phyloP scores from a whole-genome alignment of 768 basidiomycete genomes.

The Phlebiopsis flavidoalba region DNA sequence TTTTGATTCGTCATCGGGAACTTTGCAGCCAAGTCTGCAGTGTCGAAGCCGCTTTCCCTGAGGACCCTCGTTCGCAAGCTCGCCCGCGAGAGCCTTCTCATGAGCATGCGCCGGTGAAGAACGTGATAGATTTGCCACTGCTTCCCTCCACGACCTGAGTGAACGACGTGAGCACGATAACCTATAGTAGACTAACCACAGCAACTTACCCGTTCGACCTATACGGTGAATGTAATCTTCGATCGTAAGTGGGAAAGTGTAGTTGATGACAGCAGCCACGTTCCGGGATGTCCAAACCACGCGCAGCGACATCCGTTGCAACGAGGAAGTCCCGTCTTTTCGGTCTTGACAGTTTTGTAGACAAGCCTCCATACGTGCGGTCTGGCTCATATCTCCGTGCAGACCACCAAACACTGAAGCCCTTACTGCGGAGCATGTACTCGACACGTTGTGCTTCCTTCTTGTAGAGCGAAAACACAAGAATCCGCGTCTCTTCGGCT shows the following conservation, averaged over 20 bases:
- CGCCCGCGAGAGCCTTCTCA: conserved; percentile 85
- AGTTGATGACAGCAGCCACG: conserved; percentile 91
- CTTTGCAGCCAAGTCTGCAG: conserved; percentile 67
- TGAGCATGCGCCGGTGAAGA: conserved; percentile 93
- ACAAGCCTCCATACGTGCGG: conserved; percentile 78
- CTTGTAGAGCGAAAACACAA: conserved; percentile 96
- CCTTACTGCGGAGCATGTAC: conserved; percentile 65
- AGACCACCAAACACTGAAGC: conserved; percentile 57
- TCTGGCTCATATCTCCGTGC: too few relatives aligned
- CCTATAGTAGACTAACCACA: neutral
- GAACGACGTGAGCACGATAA: neutral
- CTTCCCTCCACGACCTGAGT: conserved; percentile 81
- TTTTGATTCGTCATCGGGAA: conserved; percentile 98
- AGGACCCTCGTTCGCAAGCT: conserved; percentile 89
- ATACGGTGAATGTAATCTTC: conserved; percentile 92
- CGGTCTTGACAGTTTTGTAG: conserved; percentile 81
- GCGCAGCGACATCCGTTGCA: conserved; percentile 95
- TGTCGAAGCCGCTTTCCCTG: conserved; percentile 79
- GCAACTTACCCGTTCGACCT: conserved; percentile 66
- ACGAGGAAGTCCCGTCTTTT: conserved; percentile 78
- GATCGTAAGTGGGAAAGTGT: conserved; percentile 95
- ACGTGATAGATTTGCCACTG: conserved; percentile 90
- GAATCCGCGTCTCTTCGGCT: conserved; percentile 59
- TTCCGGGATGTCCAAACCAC: conserved; percentile 97
- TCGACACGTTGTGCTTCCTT: conserved; percentile 94